These are phyloP conservation scores for Pseudophaeomoniella oleicola DNA, from an alignment of 2,329 filamentous ascomycete species.

Conservation along the genomic window DNA sequence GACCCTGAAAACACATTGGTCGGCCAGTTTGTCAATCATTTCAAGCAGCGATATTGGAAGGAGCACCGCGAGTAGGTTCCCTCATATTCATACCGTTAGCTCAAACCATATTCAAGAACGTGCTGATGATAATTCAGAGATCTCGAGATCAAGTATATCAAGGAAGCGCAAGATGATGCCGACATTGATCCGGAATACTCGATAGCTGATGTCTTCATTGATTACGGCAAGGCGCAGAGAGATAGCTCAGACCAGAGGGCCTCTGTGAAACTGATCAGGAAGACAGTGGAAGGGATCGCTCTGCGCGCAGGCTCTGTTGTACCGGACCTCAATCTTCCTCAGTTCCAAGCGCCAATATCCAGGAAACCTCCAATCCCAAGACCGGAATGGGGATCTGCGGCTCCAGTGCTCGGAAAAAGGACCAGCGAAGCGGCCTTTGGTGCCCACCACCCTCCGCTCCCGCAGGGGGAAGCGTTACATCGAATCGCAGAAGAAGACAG, in stretches of 20 bases:
- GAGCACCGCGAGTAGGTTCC: not conserved
- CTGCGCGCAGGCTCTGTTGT: conserved; percentile 11
- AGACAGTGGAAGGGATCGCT: conserved; percentile 7
- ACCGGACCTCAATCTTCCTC: conserved; percentile 8
- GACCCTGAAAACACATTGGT: not conserved
- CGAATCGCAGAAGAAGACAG: not conserved
- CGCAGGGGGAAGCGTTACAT: not conserved
- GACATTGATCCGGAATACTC: conserved; percentile 11
- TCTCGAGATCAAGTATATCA: conserved; percentile 12
- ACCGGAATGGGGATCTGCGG: not conserved
- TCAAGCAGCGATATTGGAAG: conserved; percentile 1
- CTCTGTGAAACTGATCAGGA: conserved; percentile 11
- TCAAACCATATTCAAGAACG: no score
- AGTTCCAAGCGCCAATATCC: conserved; percentile 7
- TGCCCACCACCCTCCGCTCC: not conserved
- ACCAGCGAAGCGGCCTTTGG: not conserved
- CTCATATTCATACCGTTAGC: not conserved
- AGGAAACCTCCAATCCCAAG: not conserved
- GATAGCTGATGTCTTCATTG: conserved; percentile 11
- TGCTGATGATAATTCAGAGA: conserved; percentile 9
- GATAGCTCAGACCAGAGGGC: conserved; percentile 11
- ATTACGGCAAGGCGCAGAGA: conserved; percentile 11
- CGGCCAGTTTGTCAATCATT: not conserved
- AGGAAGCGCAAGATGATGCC: conserved; percentile 11
- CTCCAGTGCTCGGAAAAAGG: not conserved